A percentile compares a stretch with the other conserved stretches of the same genome.
phyloP scores from a whole-genome alignment of 768 basidiomycete species.

The Tubosaeta brunneosetosa region DNA sequence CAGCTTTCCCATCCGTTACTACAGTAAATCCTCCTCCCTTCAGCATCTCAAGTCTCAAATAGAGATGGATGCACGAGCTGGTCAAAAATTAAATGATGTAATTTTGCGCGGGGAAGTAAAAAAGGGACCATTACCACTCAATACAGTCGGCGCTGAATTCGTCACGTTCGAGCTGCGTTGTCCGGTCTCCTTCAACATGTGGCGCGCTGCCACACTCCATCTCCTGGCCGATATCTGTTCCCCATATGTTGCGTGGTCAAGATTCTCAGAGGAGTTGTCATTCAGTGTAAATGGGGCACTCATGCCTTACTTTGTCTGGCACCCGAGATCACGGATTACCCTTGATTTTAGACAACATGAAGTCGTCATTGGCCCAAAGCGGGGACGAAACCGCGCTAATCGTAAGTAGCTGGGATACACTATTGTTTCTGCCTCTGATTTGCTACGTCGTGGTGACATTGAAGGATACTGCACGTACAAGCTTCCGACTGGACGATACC shows the following conservation, averaged over 20 bases:
- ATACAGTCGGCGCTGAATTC: not conserved
- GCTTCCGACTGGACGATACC: slow-evolving; percentile 33
- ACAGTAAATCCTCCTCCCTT: slow-evolving; percentile 12
- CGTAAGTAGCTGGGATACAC: too few species aligned
- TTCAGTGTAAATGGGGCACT: too few species aligned
- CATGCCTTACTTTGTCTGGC: not conserved
- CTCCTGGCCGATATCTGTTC: slow-evolving; percentile 35
- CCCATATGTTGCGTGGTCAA: too few species aligned
- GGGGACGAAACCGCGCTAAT: too few species aligned
- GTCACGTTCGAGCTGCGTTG: not conserved
- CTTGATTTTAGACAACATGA: slow-evolving; percentile 31
- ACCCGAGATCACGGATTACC: slow-evolving; percentile 24
- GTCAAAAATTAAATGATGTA: too few species aligned
- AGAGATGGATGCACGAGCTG: slow-evolving; percentile 22
- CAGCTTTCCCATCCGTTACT: slow-evolving; percentile 35
- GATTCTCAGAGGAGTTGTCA: too few species aligned
- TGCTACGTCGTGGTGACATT: slow-evolving; percentile 12
- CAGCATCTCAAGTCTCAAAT: slow-evolving; percentile 26
- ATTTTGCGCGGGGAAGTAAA: too few species aligned
- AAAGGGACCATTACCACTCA: slow-evolving; percentile 43
- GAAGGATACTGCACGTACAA: slow-evolving; percentile 25
- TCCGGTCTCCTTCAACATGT: not conserved
- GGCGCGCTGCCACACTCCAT: slow-evolving; percentile 1
- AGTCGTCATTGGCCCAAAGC: too few species aligned
- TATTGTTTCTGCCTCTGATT: slow-evolving; percentile 20